These are phyloP conservation scores for Aureobasidium sp. DNA, from an alignment of 2,329 filamentous ascomycete genomes.

Conservation along the genomic window DNA sequence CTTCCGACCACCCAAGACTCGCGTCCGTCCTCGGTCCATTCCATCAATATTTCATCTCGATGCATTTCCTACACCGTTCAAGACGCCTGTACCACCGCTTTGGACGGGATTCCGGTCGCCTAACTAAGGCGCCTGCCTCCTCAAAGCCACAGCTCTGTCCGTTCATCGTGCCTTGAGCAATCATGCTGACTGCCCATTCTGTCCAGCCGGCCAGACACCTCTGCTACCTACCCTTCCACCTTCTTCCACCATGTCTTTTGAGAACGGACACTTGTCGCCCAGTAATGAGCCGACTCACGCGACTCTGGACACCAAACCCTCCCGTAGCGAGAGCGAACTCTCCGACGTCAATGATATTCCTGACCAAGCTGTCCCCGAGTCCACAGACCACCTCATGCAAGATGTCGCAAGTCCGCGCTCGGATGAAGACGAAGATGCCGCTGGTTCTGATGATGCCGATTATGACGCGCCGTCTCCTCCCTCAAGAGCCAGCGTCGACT, in stretches of 20 bases:
- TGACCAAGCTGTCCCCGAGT: constrained; percentile 33
- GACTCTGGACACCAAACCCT: constrained; percentile 39
- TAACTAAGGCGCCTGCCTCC: constrained; percentile 24
- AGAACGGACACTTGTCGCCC: constrained; percentile 60
- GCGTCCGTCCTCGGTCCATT: constrained; percentile 15
- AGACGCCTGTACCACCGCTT: constrained; percentile 25
- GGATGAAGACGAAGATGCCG: constrained; percentile 44
- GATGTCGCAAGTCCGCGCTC: constrained; percentile 40
- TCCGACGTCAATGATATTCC: constrained; percentile 59
- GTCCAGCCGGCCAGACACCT: constrained; percentile 54
- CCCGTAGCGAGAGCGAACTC: constrained; percentile 66
- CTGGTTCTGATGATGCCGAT: constrained; percentile 55
- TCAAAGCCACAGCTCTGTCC: constrained; percentile 29
- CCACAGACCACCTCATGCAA: constrained; percentile 34
- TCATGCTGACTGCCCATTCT: constrained; percentile 37
- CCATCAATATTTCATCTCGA: constrained; percentile 33
- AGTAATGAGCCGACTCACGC: constrained; percentile 40
- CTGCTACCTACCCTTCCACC: constrained; percentile 53
- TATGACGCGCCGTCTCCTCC: constrained; percentile 61
- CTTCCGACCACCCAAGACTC: constrained; percentile 2
- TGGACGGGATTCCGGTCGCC: constrained; percentile 38
- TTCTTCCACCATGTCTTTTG: constrained; percentile 46
- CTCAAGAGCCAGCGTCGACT: constrained; percentile 28
- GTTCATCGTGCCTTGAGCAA: constrained; percentile 25
- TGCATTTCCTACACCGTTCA: constrained; percentile 28